Conservation (phyloP, 495 filamentous ascomycete species). For the Hypoxylon subgilvum region DNA sequence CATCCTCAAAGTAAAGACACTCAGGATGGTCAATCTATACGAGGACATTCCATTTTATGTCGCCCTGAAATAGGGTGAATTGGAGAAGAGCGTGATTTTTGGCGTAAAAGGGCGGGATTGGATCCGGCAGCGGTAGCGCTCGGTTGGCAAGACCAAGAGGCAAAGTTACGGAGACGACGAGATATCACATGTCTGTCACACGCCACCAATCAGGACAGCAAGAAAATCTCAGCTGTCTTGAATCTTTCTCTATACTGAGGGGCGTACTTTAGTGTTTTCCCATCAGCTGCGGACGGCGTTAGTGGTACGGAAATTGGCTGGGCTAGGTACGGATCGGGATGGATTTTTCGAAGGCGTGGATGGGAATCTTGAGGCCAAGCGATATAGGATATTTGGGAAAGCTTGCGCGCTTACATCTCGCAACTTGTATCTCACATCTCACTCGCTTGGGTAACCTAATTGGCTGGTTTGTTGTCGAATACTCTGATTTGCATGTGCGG, state of each 20-base stretch:
- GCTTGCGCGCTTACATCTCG: not conserved
- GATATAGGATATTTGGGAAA: not conserved
- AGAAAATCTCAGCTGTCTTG: conserved; percentile 27
- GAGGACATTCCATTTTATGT: too few species aligned
- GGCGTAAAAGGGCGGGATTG: too few species aligned
- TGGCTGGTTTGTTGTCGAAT: too few species aligned
- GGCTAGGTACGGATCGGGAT: conserved; percentile 6
- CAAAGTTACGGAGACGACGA: not conserved
- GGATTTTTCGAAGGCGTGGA: conserved; percentile 7
- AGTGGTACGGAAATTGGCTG: not conserved
- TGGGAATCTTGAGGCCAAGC: not conserved
- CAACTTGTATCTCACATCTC: too few species aligned
- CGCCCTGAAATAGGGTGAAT: too few species aligned
- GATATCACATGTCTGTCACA: not conserved
- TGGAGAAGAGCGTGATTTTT: too few species aligned
- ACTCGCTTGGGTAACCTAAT: too few species aligned
- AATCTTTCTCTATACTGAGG: conserved; percentile 17
- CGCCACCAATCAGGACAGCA: not conserved
- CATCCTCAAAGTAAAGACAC: conserved; percentile 15
- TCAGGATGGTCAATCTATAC: too few species aligned
- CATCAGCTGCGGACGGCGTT: conserved; percentile 8
- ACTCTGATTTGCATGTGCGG: not conserved
- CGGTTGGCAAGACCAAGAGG: too few species aligned
- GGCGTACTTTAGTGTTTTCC: too few species aligned
- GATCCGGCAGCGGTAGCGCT: too few species aligned